Evolutionary conservation across 2,329 filamentous ascomycete species (phyloP).

Genomic region (Nannizzia gypsea): DNA sequence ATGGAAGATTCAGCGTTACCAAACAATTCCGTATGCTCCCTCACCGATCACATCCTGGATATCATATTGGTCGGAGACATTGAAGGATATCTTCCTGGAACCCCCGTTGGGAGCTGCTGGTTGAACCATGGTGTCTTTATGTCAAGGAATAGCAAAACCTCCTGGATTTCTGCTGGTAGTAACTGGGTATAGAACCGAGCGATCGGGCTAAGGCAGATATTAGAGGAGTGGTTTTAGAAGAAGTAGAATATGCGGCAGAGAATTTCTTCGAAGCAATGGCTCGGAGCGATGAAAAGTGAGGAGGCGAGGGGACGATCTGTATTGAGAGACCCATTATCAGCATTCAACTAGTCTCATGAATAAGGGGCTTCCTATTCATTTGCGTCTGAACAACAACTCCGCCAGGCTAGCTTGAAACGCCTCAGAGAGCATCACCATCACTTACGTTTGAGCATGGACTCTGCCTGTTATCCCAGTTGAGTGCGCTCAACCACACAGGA

Average conservation of each 20-base stretch:
- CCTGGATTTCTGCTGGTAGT: not conserved
- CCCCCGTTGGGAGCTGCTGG: conserved; percentile 40
- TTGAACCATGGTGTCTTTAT: conserved; percentile 29
- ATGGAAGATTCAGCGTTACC: conserved; percentile 47
- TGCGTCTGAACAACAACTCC: not conserved
- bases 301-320: not conserved
- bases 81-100: conserved; percentile 95
- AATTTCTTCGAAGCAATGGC: not conserved
- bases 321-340: not conserved
- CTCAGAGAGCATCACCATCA: not conserved
- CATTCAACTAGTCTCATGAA: not conserved
- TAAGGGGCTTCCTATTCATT: not conserved
- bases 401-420: not conserved
- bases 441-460: not conserved
- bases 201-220: not conserved
- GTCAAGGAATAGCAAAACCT: not conserved
- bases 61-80: conserved; percentile 98
- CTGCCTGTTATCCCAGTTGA: not conserved
- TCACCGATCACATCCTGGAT: conserved; percentile 99
- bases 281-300: not conserved
- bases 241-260: not conserved
- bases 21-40: conserved; percentile 95
- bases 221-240: not conserved
- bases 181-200: not conserved
- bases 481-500: not conserved